Base-by-base conservation (phyloP, 306 rosid species). In the Canavalia ensiformis region DNA sequence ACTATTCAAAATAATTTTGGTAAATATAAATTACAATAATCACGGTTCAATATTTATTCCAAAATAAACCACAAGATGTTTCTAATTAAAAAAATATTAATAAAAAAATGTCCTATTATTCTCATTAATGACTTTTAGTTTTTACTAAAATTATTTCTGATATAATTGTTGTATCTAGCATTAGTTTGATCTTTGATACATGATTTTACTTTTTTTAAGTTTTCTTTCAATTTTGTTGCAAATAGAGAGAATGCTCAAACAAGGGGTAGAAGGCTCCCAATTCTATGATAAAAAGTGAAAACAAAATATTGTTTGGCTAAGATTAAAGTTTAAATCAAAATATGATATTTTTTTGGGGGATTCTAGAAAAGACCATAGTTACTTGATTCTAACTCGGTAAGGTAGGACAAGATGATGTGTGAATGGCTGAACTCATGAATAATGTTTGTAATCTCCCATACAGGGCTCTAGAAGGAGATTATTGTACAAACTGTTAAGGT, bases 371-470 rank as follows among this genome's bases (percentile, higher is more conserved):
- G 30, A 51, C n/a, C 18, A 25, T 37, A 4, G 41, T 42, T 44
- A 29, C 31, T 46, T 49, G 5, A 18, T 5, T 39, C 34, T 33
- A 56, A 33, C 3, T 28, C 0, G 7, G 52, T 46, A 71, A 79
- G 6, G 72, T 47, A 79, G 72, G 83, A 80, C 78, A 80, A 69
- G 58, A 68, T 56, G 25, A 62, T 62, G 30, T n/a, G 51, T 54
- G 80, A 74, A 64, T 74, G 55, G 5, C 55, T 74, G 60, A 74
- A 45, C 28, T 68, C 56, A 75, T 11, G 44, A 67, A 75, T 8
- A 8, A 68, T 75, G 81, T 57, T 35, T 45, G 58, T 39, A 30
- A 72, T 64, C 77, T 58, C 33, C 63, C 52, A 25, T 58, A 54
- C 68, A 79, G 29, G 75, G 31, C 12, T 49, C 1, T 46, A 46